Evolutionary conservation across 768 basidiomycete genomes (phyloP), one percentile per base, ranked within the genome.

Genomic region (Boletus rubroflammeus): DNA sequence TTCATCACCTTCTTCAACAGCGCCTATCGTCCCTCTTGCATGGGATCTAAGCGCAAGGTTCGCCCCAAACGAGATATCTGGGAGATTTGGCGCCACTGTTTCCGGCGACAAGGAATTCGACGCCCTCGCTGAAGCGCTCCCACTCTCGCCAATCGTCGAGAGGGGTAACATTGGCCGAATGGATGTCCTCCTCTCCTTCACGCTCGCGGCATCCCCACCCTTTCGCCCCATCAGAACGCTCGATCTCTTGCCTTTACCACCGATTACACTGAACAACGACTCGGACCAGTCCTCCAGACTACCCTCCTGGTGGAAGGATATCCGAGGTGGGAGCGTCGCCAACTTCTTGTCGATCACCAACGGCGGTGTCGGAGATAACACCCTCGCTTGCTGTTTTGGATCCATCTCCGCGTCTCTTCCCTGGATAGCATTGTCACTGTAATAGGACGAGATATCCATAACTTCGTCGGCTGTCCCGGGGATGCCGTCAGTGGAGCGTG

Each of bases 241-340:
- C n/a, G 55, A 53, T 39, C 57, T 50, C 48, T 60, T 63, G 29
- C 53, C 58, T 15, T 60, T 56, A 15, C 44, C 29, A 25, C 80
- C 80, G 45, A 83, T 76, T 3, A 77, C 81, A n/a, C 73, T 78
- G 31, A 85, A 73, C 34, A 85, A 59, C 6, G 79, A 74, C 59
- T 80, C 76, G 10, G 79, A 75, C 84, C 84, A 85, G 26, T 74
- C 73, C 10, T 76, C 73, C 26, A 84, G 70, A 56, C 78, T 82
- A 11, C 54, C 51, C 48, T 79, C 77, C 34, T 74, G 73, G 54
- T 82, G 80, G 28, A 84, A 70, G 5, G 82, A 84, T 29, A 85
- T 61, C 14, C 84, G 77, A 11, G 84, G 84, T 0, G 84, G 79
- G 29, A 62, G 29, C 17, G 44, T 56, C 11, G 58, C 62, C n/a